Evolutionary conservation across 768 basidiomycete genomes (phyloP).

Genomic region (Collybiopsis luxurians): DNA sequence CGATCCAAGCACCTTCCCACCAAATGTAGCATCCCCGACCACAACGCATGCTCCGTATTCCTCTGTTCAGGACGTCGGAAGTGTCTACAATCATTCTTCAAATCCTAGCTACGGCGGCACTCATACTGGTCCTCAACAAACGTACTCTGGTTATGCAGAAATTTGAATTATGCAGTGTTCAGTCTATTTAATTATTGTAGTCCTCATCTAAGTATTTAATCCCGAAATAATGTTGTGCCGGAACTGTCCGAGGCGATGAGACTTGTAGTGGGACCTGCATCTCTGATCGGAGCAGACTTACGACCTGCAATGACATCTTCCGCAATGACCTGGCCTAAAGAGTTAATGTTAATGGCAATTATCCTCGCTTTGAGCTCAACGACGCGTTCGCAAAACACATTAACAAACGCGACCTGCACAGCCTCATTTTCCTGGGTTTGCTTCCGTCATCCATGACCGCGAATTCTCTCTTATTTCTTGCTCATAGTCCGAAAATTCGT

Average conservation of each 20-base stretch:
- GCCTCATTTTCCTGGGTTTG: background rate
- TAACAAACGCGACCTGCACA: constrained; percentile 1
- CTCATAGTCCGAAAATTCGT: constrained; percentile 37
- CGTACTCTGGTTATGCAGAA: constrained; percentile 3
- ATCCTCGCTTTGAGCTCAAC: background rate
- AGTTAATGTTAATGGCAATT: background rate
- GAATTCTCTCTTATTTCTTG: background rate
- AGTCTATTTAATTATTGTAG: background rate
- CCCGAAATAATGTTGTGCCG: too few relatives aligned
- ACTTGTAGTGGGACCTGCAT: too few relatives aligned
- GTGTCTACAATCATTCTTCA: background rate
- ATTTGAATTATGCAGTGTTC: background rate
- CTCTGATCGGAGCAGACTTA: background rate
- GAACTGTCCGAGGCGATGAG: too few relatives aligned
- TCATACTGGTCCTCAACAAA: background rate
- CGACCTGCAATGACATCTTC: background rate
- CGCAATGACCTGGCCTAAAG: background rate
- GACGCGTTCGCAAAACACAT: constrained; percentile 2
- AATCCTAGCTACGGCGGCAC: background rate
- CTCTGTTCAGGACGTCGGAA: background rate
- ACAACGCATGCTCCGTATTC: background rate
- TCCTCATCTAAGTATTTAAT: background rate
- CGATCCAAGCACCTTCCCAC: constrained; percentile 23
- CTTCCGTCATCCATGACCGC: background rate
- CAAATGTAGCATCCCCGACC: background rate